These are phyloP conservation scores for Ascochyta koolunga DNA, from an alignment of 2,329 filamentous ascomycete genomes.

Conservation along the genomic window DNA sequence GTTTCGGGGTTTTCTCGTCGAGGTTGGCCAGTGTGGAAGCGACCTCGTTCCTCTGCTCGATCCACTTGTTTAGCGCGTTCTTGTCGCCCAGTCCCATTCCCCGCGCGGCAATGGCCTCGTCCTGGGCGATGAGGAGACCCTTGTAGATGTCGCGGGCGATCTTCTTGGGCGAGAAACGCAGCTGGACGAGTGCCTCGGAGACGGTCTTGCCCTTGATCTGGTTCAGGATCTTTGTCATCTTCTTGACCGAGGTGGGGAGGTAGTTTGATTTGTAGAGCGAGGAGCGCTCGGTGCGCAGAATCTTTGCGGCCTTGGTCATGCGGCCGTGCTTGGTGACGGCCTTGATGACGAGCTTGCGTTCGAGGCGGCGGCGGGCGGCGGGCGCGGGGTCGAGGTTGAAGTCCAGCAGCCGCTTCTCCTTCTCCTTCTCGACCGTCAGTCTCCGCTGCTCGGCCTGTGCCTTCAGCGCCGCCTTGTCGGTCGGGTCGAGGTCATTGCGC, in stretches of 20 bases:
- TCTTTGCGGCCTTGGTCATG: conserved; percentile 67
- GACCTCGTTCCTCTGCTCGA: conserved; percentile 19
- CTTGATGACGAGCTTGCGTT: conserved; percentile 82
- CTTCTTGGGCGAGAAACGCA: conserved; percentile 95
- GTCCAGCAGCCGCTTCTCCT: conserved; percentile 62
- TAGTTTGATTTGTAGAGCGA: conserved; percentile 68
- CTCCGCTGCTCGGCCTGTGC: conserved; percentile 14
- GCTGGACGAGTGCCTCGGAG: conserved; percentile 91
- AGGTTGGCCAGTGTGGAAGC: conserved; percentile 15
- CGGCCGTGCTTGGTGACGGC: conserved; percentile 72
- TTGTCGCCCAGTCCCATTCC: conserved; percentile 77
- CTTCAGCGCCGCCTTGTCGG: conserved; percentile 24
- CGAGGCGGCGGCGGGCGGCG: conserved; percentile 71
- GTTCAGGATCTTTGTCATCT: conserved; percentile 81
- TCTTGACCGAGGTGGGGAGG: conserved; percentile 88
- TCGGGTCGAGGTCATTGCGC: conserved; percentile 20
- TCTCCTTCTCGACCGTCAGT: conserved; percentile 16
- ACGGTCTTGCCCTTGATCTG: conserved; percentile 95
- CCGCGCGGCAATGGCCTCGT: conserved; percentile 76
- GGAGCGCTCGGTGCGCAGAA: conserved; percentile 70
- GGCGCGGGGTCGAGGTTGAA: conserved; percentile 74
- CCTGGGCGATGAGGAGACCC: conserved; percentile 80
- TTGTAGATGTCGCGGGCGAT: conserved; percentile 78
- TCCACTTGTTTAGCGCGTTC: conserved; percentile 28
- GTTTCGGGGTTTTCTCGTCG: conserved; percentile 35